Base-by-base conservation (phyloP, 2,329 filamentous ascomycete species). In the Claviceps digitariae region DNA sequence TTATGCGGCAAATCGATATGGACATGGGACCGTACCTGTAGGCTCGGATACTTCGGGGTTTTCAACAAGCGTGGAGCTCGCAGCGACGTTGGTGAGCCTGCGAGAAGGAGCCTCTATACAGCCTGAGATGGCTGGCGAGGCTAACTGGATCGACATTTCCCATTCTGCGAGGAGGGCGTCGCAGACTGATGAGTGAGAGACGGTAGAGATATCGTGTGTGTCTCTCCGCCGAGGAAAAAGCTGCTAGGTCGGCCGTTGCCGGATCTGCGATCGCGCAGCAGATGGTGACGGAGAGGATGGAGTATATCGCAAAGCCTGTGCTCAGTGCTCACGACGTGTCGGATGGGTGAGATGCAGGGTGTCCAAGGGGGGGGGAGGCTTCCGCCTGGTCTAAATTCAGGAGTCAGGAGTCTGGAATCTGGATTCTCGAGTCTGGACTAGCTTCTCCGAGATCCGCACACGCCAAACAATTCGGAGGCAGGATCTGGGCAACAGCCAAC, bases 131-230 rank as follows among this genome's bases (percentile, higher is more conserved):
- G 59, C 57, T 59, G 60, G 57, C 57, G 61, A 63, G 57, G 62
- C 57, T 57, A 63, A 57, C 50, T 59, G 63, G 54, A 60, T 55
- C 55, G 64, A 60, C 67, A 69, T 69, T 43, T 68, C 61, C 66
- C 67, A 69, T 69, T 57, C 63, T 68, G 66, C 13, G 50, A 52
- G 25, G 34, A 43, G 36, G 51, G 36, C 9, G 9, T 23, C 20
- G 36, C 15, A 43, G 34, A 20, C 34, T 41, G 36, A n/a, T 41
- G 36, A n/a, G n/a, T n/a, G 21, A 43, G 23, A 10, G 27, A 29
- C 27, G 27, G n/a, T 20, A 23, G 7, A 21, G 15, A 17, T 51
- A 8, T n/a, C 15, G 15, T 36, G 29, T 15, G n/a, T n/a, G 44
- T 46, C 2, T 44, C 29, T 27, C 31, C 10, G 10, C 31, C 31